phyloP scores from a whole-genome alignment of 2,329 filamentous ascomycete genomes.

The Colletotrichum sp. region DNA sequence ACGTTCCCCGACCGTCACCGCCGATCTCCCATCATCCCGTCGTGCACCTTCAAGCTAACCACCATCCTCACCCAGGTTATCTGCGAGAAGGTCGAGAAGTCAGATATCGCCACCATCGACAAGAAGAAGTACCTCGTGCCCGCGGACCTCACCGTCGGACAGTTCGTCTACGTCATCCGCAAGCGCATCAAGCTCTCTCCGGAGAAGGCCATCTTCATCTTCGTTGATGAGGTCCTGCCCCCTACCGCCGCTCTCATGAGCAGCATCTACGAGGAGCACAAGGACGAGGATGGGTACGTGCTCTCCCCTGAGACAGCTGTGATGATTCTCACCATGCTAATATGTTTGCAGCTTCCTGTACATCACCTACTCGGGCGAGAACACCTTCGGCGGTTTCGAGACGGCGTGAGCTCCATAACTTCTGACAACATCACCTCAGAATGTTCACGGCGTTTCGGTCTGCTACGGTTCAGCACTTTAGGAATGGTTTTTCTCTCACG shows the following conservation, averaged over 20 bases:
- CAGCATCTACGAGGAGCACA: conserved; percentile 99
- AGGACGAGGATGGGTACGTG: conserved; percentile 74
- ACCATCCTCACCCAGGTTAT: conserved; percentile 72
- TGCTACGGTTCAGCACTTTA: conserved; percentile 19
- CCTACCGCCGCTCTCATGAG: conserved; percentile 98
- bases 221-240: conserved; percentile 96
- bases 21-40: not conserved
- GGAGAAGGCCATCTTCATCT: conserved; percentile 99
- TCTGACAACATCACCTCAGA: conserved; percentile 18
- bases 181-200: conserved; percentile 99
- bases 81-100: conserved; percentile 99
- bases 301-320: conserved; percentile 8
- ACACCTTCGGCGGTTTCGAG: conserved; percentile 81
- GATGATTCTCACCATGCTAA: not conserved
- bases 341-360: conserved; percentile 78
- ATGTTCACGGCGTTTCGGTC: conserved; percentile 23
- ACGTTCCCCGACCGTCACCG: conserved; percentile 19
- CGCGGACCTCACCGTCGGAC: conserved; percentile 95
- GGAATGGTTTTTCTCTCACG: conserved; percentile 19
- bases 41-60: conserved; percentile 24
- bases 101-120: conserved; percentile 98
- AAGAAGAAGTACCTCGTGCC: conserved; percentile 99
- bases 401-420: conserved; percentile 33
- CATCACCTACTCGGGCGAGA: conserved; percentile 99
- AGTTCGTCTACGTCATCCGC: conserved; percentile 99